phyloP scores from a whole-genome alignment of 2,329 filamentous ascomycete genomes.

The Myriosclerotinia curreyana region DNA sequence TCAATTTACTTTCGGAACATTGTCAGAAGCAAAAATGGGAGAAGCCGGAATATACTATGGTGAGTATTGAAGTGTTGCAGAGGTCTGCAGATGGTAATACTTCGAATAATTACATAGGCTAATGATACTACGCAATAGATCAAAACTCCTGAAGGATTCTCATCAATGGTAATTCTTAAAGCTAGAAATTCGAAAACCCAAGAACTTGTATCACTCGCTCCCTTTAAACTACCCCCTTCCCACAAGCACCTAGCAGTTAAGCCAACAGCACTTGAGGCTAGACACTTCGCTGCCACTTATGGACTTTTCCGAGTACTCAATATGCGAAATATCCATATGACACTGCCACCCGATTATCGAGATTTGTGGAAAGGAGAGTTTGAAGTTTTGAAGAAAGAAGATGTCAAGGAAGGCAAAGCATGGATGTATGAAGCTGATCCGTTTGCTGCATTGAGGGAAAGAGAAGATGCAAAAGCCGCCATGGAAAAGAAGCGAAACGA shows the following conservation, averaged over 20 bases:
- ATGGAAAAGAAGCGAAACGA: conserved; percentile 79
- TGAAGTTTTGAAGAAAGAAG: conserved; percentile 73
- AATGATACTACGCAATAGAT: conserved; percentile 42
- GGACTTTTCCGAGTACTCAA: conserved; percentile 87
- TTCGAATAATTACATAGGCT: neutral
- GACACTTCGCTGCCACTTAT: conserved; percentile 90
- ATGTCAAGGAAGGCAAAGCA: conserved; percentile 71
- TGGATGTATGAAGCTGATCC: conserved; percentile 98
- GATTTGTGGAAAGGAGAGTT: conserved; percentile 90
- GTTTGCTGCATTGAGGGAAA: conserved; percentile 75
- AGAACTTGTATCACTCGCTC: conserved; percentile 69
- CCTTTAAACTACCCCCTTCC: conserved; percentile 74
- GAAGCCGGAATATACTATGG: conserved; percentile 85
- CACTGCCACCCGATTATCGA: conserved; percentile 85
- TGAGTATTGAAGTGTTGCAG: conserved; percentile 40
- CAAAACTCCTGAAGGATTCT: conserved; percentile 70
- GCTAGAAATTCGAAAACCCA: conserved; percentile 77
- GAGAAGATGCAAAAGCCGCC: conserved; percentile 71
- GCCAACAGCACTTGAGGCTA: conserved; percentile 81
- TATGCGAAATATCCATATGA: conserved; percentile 94
- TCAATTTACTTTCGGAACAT: conserved; percentile 89
- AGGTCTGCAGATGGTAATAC: neutral
- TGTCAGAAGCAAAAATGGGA: conserved; percentile 97
- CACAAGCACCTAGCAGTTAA: conserved; percentile 74
- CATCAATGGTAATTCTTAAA: conserved; percentile 77